Conservation (phyloP, 768 basidiomycete genomes). For the Tremella mesenterica region DNA sequence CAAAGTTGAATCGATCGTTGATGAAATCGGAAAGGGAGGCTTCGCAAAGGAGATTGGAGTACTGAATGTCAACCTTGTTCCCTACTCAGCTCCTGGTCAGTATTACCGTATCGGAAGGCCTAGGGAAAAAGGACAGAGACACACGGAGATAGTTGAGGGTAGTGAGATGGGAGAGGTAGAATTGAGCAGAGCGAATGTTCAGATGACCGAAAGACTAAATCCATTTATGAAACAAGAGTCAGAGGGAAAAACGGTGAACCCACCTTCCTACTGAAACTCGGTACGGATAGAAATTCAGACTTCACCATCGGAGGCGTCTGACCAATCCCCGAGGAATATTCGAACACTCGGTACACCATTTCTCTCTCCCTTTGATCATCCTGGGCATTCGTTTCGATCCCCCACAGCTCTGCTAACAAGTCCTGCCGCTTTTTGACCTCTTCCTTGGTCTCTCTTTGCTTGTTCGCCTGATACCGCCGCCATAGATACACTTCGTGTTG, state of each 20-base stretch:
- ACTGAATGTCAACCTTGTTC: constrained; percentile 7
- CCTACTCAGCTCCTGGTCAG: background rate
- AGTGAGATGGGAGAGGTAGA: too few relatives aligned
- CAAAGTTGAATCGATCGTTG: constrained; percentile 14
- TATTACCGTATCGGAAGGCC: too few relatives aligned
- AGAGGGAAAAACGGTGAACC: too few relatives aligned
- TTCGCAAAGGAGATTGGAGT: constrained; percentile 1
- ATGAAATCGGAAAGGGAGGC: constrained; percentile 13
- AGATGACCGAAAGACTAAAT: too few relatives aligned
- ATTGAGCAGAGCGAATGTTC: too few relatives aligned
- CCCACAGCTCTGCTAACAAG: constrained; percentile 8
- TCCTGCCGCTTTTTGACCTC: background rate
- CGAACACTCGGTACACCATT: background rate
- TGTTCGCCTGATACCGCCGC: background rate
- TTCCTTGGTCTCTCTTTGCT: background rate
- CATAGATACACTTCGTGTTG: background rate
- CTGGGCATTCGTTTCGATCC: background rate
- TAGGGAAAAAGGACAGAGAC: too few relatives aligned
- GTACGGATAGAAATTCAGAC: background rate
- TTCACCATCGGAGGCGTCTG: background rate
- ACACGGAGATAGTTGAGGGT: too few relatives aligned
- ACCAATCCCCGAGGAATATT: background rate
- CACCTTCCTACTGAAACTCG: too few relatives aligned
- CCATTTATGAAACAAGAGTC: too few relatives aligned
- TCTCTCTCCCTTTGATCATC: background rate